Percentiles rank a stretch among this genome's conserved stretches.
Conservation (phyloP, 352 stramenopile species). For the Phytopythium montanum region DNA sequence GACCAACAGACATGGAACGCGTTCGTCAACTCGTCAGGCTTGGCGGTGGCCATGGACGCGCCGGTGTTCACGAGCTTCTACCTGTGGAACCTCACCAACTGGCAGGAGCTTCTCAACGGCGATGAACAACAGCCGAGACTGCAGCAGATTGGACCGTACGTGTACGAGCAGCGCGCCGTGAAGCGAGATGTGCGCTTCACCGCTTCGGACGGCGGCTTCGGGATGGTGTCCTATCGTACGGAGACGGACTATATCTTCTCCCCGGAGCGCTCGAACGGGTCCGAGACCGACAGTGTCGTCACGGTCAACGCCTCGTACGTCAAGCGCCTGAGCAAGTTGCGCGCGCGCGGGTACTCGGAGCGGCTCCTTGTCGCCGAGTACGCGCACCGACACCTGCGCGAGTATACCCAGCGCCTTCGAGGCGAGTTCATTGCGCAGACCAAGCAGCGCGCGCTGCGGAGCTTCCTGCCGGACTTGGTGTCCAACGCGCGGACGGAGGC, state of each 20-base stretch:
- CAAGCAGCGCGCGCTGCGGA: conserved; percentile 47
- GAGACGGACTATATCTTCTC: conserved; percentile 40
- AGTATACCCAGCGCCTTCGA: conserved; percentile 38
- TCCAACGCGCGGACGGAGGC: conserved; percentile 27
- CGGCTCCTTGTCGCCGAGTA: conserved; percentile 57
- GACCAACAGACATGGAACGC: conserved; percentile 7
- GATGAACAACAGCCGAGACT: conserved; percentile 20
- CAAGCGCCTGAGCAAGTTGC: conserved; percentile 43
- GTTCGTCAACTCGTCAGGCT: conserved; percentile 23
- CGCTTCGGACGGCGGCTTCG: conserved; percentile 16
- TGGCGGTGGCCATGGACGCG: conserved; percentile 45
- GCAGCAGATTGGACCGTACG: conserved; percentile 58
- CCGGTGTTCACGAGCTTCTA: conserved; percentile 57
- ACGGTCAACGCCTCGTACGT: conserved; percentile 63
- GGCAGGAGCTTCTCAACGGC: conserved; percentile 27
- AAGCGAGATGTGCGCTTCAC: conserved; percentile 52
- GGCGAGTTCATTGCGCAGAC: conserved; percentile 51
- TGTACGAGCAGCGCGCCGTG: conserved; percentile 54
- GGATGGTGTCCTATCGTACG: conserved; percentile 50
- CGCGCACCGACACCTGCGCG: conserved; percentile 40
- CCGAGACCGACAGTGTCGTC: conserved; percentile 45
- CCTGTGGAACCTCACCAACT: conserved; percentile 73
- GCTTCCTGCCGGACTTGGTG: conserved; percentile 38
- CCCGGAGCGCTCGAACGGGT: conserved; percentile 53
- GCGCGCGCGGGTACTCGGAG: conserved; percentile 40